These are phyloP conservation scores for Leishmania amazonensis DNA, from an alignment of 208 protist species.

Conservation along the genomic window DNA sequence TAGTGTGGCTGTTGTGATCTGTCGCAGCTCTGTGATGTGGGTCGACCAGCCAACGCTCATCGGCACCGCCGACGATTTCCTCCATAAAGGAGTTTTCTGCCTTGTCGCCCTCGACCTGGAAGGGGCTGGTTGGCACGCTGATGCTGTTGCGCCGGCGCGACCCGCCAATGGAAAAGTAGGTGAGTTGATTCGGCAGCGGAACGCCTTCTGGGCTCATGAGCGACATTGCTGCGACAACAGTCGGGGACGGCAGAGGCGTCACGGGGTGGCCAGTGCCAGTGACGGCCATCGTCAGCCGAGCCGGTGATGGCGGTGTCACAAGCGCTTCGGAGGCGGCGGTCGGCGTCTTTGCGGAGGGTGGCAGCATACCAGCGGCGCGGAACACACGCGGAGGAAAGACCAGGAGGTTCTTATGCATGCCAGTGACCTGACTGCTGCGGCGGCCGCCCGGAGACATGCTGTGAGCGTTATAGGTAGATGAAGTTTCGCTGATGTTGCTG, in stretches of 20 bases:
- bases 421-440: not conserved
- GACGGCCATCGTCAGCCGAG: not conserved
- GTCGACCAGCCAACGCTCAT: constrained; percentile 16
- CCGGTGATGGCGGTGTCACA: not conserved
- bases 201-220: not conserved
- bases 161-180: constrained; percentile 17
- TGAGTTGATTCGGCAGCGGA: not conserved
- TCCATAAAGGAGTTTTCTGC: constrained; percentile 10
- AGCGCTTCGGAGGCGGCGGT: not conserved
- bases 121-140: constrained; percentile 16
- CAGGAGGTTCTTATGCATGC: not conserved
- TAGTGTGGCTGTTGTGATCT: not conserved
- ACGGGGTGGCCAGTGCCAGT: not conserved
- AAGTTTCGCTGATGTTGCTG: not conserved
- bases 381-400: constrained; percentile 21
- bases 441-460: not conserved
- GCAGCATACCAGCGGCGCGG: not conserved
- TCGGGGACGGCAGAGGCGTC: not conserved
- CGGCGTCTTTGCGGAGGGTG: not conserved
- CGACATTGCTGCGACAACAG: not conserved
- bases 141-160: constrained; percentile 29
- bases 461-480: not conserved
- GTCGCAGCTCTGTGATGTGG: not conserved
- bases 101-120: constrained; percentile 5
- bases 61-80: constrained; percentile 2